Base-by-base conservation (phyloP, 345 rosid genomes). In the Eucalyptus albens region DNA sequence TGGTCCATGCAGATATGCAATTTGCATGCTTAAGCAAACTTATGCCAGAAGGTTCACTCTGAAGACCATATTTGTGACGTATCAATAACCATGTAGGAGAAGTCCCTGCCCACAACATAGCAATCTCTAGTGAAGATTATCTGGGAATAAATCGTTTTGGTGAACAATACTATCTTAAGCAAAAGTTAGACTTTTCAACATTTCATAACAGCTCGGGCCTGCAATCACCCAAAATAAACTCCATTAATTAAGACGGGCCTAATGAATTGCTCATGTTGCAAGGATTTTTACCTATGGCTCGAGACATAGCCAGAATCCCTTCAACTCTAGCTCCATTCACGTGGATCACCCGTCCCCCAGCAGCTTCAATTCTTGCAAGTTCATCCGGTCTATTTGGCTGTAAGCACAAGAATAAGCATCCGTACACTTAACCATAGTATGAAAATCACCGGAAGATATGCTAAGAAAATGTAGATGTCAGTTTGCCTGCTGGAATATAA, bases 321-420 rank as follows among this genome's bases (percentile, higher is more conserved):
- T 94, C 96, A 42, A 97, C 98, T 87, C 98, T 94, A 31, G 98
- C 94, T 88, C 97, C 97, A 44, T 95, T 92, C 59, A 91, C 56
- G 26, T 69, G 90, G 69, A 94, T 90, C 83, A 96, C 97, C 53
- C 94, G 92, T 55, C 98, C 99, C 19, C 98, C 98, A 33, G 93
- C 95, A 56, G 97, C 96, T 91, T 92, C 89, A 67, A 97, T 96
- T 92, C 99, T 92, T 15, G 94, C 94, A 85, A 92, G 92, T 91
- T 97, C 99, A 91, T 97, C 98, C 11, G 94, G 91, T 90, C 98
- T 92, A 87, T 96, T 97, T 21, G 98, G 99, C 98, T 97, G 93
- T 21, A 77, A 77, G 45, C 45, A 77, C 83, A 77, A 77, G 92
- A 94, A 24, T 60, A 56, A 89, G 49, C 42, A 86, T 47, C 50